phyloP scores from a whole-genome alignment of 345 rosid genomes.

The thale cress (Arabidopsis thaliana) region TAIR10.1 NC_003070.9:17275001-17275500 shows the following conservation, averaged over 20 bases:
- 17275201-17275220: not conserved
- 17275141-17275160: constrained; percentile 21
- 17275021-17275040: no score
- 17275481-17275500: not conserved
- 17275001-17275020: no score
- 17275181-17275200: not conserved
- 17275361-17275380: not conserved
- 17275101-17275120: not conserved
- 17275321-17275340: not conserved
- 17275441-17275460: constrained; percentile 21
- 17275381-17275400: constrained; percentile 18
- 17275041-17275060: no score
- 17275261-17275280: constrained; percentile 17
- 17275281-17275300: constrained; percentile 21
- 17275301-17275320: not conserved
- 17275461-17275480: not conserved
- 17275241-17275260: constrained; percentile 9
- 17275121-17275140: not conserved
- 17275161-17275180: constrained; percentile 3
- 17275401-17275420: not conserved
- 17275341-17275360: constrained; percentile 2
- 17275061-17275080: not conserved
- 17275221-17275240: constrained; percentile 28
- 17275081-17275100: not conserved
- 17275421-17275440: constrained; percentile 14